Evolutionary conservation across 495 filamentous ascomycete species (phyloP).

Genomic region (Cercophora newfieldiana): DNA sequence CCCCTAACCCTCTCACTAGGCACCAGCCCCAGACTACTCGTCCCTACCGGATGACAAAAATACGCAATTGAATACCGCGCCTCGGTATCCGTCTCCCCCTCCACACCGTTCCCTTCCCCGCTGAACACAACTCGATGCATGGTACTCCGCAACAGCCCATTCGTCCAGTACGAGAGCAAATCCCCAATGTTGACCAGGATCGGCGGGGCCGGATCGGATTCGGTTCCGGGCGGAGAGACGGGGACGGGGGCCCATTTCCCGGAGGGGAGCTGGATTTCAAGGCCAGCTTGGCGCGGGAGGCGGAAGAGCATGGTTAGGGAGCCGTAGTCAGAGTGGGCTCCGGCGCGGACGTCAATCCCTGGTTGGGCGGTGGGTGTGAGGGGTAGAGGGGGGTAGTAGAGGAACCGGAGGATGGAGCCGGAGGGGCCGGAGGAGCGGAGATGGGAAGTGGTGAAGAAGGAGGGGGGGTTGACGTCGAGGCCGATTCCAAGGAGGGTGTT

Average conservation of each 20-base stretch:
- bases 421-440: constrained; percentile 57
- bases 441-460: constrained; percentile 79
- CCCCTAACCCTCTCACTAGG: constrained; percentile 60
- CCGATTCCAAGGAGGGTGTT: constrained; percentile 75
- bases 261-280: constrained; percentile 73
- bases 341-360: constrained; percentile 71
- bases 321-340: constrained; percentile 90
- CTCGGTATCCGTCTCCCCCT: constrained; percentile 54
- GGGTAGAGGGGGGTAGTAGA: constrained; percentile 73
- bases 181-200: constrained; percentile 95
- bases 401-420: constrained; percentile 76
- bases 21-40: constrained; percentile 68
- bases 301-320: constrained; percentile 67
- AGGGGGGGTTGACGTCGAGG: constrained; percentile 54
- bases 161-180: constrained; percentile 87
- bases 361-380: constrained; percentile 64
- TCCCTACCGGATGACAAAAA: constrained; percentile 83
- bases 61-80: constrained; percentile 82
- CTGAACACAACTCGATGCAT: constrained; percentile 86
- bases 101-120: constrained; percentile 29
- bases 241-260: constrained; percentile 62
- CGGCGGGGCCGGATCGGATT: constrained; percentile 61
- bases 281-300: constrained; percentile 74
- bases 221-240: constrained; percentile 54
- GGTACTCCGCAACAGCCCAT: constrained; percentile 77